phyloP scores from a whole-genome alignment of 768 basidiomycete species.

The Lactarius indigo region DNA sequence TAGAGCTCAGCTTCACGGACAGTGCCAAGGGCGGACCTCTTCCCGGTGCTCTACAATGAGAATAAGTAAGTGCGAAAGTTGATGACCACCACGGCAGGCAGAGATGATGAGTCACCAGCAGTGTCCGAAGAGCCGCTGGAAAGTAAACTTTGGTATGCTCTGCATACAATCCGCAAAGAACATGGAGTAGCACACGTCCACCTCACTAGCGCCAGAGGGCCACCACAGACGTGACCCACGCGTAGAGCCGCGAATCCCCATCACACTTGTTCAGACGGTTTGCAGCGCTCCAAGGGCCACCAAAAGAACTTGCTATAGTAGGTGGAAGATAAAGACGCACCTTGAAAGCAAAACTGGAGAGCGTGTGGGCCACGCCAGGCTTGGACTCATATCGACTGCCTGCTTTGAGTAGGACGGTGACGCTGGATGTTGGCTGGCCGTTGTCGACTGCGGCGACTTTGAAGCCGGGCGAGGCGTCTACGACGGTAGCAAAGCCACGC shows the following conservation, averaged over 20 bases:
- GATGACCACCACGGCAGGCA: neutral
- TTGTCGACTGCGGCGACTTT: constrained; percentile 85
- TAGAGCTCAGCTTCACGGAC: constrained; percentile 91
- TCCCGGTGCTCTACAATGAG: constrained; percentile 68
- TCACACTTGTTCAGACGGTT: neutral
- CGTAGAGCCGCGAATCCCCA: neutral
- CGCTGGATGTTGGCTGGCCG: constrained; percentile 76
- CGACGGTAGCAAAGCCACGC: constrained; percentile 81
- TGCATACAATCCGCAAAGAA: neutral
- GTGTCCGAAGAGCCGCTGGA: neutral
- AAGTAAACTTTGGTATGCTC: neutral
- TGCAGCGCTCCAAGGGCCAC: neutral
- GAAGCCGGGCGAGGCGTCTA: constrained; percentile 66
- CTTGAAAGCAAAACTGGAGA: constrained; percentile 99
- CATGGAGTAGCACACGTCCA: neutral
- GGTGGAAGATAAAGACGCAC: constrained; percentile 41
- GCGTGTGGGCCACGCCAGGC: constrained; percentile 86
- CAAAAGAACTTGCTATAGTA: neutral
- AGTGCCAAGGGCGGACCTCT: constrained; percentile 84
- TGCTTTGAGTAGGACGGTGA: constrained; percentile 90
- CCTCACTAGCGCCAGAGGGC: neutral
- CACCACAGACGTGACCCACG: neutral
- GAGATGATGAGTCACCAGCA: neutral
- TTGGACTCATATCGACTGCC: constrained; percentile 86
- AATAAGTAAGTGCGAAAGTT: neutral